These are phyloP conservation scores for Musa schizocarpa DNA, from an alignment of 176 grass and related monocot genomes.

Conservation along the genomic window DNA sequence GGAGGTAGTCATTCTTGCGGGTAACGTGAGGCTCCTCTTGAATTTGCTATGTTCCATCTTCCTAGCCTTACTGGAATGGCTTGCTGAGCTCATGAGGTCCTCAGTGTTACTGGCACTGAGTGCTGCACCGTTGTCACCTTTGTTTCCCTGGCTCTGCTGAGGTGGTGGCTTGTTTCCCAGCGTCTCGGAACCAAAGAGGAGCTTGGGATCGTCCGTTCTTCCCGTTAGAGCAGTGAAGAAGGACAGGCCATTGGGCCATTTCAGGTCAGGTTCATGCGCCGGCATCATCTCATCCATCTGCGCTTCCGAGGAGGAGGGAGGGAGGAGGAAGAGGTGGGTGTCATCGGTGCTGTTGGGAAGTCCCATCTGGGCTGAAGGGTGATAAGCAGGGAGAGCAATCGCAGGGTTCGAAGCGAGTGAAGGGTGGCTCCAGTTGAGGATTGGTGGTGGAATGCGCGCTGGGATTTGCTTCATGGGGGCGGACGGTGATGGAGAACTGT, in stretches of 20 bases:
- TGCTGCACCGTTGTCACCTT: not conserved
- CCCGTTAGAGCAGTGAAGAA: constrained; percentile 90
- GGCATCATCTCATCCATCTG: constrained; percentile 54
- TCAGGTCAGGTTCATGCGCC: constrained; percentile 37
- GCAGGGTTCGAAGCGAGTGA: constrained; percentile 32
- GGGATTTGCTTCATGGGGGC: constrained; percentile 51
- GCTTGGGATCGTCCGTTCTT: constrained; percentile 52
- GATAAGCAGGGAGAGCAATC: constrained; percentile 34
- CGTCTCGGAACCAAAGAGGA: constrained; percentile 35
- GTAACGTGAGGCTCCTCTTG: constrained; percentile 96
- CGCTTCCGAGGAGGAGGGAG: constrained; percentile 23
- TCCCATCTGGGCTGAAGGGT: constrained; percentile 24
- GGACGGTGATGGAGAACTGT: constrained; percentile 38
- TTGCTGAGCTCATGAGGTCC: constrained; percentile 74
- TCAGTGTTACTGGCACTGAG: constrained; percentile 34
- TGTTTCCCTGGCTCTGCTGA: not conserved
- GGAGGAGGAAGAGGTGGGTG: constrained; percentile 44
- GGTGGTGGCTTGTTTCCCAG: not conserved
- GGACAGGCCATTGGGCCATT: constrained; percentile 84
- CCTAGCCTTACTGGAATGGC: constrained; percentile 54
- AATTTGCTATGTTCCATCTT: constrained; percentile 70
- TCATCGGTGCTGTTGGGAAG: constrained; percentile 24
- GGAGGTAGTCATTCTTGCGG: constrained; percentile 53
- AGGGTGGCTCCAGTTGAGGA: constrained; percentile 42
- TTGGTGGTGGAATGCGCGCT: constrained; percentile 25